Evolutionary conservation across 257 asterid genomes (phyloP).

Genomic region (Petunia axillaris): DNA sequence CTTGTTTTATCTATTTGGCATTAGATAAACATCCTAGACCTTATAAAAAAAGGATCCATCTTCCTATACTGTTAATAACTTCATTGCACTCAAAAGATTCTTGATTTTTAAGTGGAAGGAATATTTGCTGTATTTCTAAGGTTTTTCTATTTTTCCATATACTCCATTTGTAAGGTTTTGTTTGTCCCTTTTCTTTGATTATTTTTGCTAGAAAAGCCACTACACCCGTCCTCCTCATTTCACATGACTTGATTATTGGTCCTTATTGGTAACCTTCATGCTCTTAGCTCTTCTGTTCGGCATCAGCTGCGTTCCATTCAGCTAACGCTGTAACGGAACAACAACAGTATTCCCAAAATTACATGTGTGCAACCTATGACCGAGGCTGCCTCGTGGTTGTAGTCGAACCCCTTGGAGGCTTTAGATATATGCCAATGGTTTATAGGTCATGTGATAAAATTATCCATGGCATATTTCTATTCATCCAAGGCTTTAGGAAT

Average conservation of each 20-base stretch:
- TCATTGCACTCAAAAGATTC: background rate
- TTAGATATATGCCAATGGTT: too few relatives aligned
- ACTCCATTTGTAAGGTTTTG: background rate
- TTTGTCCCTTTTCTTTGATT: background rate
- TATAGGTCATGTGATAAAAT: too few relatives aligned
- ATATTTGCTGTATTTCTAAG: background rate
- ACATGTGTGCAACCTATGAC: too few relatives aligned
- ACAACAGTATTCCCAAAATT: background rate
- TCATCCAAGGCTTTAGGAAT: too few relatives aligned
- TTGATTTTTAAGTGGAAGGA: background rate
- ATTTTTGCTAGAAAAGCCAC: background rate
- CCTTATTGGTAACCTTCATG: background rate
- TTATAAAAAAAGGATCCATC: background rate
- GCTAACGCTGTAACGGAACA: background rate
- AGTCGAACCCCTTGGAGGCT: too few relatives aligned
- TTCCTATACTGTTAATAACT: background rate
- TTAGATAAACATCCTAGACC: background rate
- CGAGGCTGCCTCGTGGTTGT: too few relatives aligned
- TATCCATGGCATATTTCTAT: too few relatives aligned
- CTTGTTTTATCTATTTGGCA: background rate
- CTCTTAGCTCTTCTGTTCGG: background rate
- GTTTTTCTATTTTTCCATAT: background rate
- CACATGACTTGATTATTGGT: conserved; percentile 4
- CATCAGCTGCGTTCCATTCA: background rate
- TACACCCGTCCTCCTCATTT: background rate